Evolutionary conservation across 768 basidiomycete genomes (phyloP), one percentile per base, ranked within the genome.

Genomic region (Krasilnikovozyma curviuscula): DNA sequence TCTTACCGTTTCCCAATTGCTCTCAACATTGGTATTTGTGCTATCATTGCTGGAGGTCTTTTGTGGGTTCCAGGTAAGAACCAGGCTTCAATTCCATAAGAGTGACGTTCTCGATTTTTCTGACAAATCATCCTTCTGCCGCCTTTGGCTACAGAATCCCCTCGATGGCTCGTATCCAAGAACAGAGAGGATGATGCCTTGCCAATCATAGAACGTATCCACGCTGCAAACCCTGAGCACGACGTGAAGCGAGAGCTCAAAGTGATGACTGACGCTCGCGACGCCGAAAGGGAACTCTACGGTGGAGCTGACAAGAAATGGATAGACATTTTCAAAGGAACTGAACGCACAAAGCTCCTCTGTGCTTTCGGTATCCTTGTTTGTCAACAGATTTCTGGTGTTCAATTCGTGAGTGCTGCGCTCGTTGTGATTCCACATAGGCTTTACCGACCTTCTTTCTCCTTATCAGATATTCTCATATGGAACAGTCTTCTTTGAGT

Each of bases 301-400:
- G 55, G 57, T 7, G 46, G 57, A 38, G 49, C 38, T 30, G 44
- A 50, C 18, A 61, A 59, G 3, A 52, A 48, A 28, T 64, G 63
- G 64, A 50, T 27, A 32, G 61, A 62, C 38, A 45, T 61, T 23
- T 57, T 56, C 49, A 54, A 56, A 41, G 56, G 56, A 29, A 58
- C 61, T 28, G 57, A 64, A 40, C 44, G 61, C 40, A 45, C 60
- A 40, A 59, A 61, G 52, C 59, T 65, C 48, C 47, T 59, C 45
- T 59, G 58, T 21, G 61, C 59, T 4, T 60, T 64, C 46, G 64
- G 64, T 38, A 63, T 65, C 40, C 50, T 65, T 12, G 55, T 58
- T 31, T 61, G 61, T 44, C 61, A 63, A 43, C 56, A 57, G 44
- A 65, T 65, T 47, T 56, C 55, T 5, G 61, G 61, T 38, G 61